Base-by-base conservation (phyloP, 371 early-diverging fungal genomes). In the Lichtheimia ramosa region DNA sequence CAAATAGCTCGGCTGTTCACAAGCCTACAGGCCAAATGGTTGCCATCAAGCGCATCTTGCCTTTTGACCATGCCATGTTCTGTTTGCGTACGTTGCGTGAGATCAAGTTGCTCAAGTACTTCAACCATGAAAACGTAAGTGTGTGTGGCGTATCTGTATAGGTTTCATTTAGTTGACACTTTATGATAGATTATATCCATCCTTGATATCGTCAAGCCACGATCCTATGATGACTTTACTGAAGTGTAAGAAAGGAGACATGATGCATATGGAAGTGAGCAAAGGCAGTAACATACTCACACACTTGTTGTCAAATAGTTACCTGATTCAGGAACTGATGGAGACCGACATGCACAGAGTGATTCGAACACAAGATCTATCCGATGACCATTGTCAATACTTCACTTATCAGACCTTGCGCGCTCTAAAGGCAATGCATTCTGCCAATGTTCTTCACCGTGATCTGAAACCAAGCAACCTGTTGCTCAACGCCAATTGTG, bases 311-410 rank as follows among this genome's bases (percentile, higher is more conserved):
- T 34, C 34, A 34, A 18, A 21, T 61, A 84, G 83, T 0, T 85
- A 85, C 61, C 71, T 85, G 59, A 84, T 87, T 52, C 87, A 87
- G 63, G 96, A 94, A 75, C 75, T 99, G 43, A 98, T 99, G 98
- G 98, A 98, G 74, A 97, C 98, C 21, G 68, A 99, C 73, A 86
- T 99, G 81, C 98, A 98, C 74, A 93, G 97, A 63, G 97, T 99
- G 56, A 97, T 99, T 75, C 89, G 93, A 56, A 95, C 96, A n/a
- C 98, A 98, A 83, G 92, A 95, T 48, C 81, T 99, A 56, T 95
- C 95, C 40, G 98, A 98, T 75, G 93, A 95, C 28, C 98, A 97
- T 71, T 97, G 91, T 73, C 98, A 99, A 73, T 97, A 97, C 77
- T 99, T 99, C 74, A 87, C 98, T 61, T 99, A 96, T 77, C 99